A percentile compares a stretch with the other conserved stretches of the same genome.
phyloP scores from a whole-genome alignment of 202 grass and related monocot species.

The Cymbopogon flexuosus region DNA sequence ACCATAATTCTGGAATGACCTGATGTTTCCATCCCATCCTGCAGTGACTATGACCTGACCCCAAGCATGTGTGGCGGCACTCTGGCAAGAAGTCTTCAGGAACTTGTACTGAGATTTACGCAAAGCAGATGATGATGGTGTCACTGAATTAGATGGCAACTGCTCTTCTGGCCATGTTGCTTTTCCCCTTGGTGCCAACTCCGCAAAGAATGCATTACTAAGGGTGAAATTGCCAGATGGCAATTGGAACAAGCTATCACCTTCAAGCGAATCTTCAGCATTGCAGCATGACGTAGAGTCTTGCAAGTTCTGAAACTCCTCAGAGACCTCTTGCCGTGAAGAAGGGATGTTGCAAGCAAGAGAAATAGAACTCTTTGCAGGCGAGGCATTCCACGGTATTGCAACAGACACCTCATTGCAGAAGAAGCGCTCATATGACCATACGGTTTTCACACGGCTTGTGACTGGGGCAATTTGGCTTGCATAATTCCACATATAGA shows the following conservation, averaged over 20 bases:
- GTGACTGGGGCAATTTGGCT: constrained; percentile 47
- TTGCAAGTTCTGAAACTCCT: constrained; percentile 13
- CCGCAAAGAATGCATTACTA: constrained; percentile 53
- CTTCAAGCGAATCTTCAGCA: constrained; percentile 22
- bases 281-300: constrained; percentile 2
- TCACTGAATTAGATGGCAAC: constrained; percentile 43
- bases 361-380: constrained; percentile 35
- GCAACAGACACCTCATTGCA: constrained; percentile 56
- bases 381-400: constrained; percentile 69
- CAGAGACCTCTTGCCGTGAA: constrained; percentile 24
- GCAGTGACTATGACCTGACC: constrained; percentile 88
- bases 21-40: constrained; percentile 85
- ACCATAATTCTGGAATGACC: constrained; percentile 88
- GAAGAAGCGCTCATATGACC: constrained; percentile 69
- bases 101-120: constrained; percentile 77
- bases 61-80: constrained; percentile 59
- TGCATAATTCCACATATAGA: constrained; percentile 78
- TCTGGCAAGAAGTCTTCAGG: constrained; percentile 70
- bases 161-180: constrained; percentile 98
- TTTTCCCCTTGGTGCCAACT: constrained; percentile 53
- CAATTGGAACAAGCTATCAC: constrained; percentile 34
- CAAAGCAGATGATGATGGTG: constrained; percentile 47
- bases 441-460: constrained; percentile 48
- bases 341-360: constrained; percentile 35
- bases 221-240: constrained; percentile 75